These are phyloP conservation scores for Arabis hirsuta DNA, from an alignment of 345 rosid species.

Conservation along the genomic window DNA sequence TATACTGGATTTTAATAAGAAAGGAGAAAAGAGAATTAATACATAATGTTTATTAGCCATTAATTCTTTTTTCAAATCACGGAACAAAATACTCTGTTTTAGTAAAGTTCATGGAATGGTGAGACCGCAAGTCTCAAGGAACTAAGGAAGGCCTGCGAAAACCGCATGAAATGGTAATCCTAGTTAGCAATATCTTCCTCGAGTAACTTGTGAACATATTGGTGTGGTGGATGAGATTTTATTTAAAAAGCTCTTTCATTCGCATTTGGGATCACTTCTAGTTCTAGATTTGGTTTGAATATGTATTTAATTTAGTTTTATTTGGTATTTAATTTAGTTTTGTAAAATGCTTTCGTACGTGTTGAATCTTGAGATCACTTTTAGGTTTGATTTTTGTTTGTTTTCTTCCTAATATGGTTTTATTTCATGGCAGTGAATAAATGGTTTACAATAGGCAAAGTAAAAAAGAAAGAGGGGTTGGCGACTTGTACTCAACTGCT, in stretches of 20 bases:
- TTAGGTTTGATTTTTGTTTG: constrained; percentile 20
- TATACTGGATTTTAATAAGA: not conserved
- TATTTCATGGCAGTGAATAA: constrained; percentile 12
- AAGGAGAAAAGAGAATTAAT: not conserved
- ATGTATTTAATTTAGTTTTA: too few species aligned
- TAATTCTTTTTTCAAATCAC: not conserved
- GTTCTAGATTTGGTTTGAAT: constrained; percentile 42
- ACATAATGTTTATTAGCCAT: not conserved
- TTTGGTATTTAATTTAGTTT: too few species aligned
- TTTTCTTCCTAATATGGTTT: constrained; percentile 15
- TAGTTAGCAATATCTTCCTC: not conserved
- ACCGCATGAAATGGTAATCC: not conserved
- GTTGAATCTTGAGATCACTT: constrained; percentile 10
- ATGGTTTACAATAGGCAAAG: constrained; percentile 11
- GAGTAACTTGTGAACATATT: not conserved
- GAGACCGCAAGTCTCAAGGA: too few species aligned
- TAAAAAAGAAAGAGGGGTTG: constrained; percentile 49
- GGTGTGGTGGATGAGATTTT: constrained; percentile 29
- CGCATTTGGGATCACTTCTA: constrained; percentile 24
- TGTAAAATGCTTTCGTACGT: constrained; percentile 3
- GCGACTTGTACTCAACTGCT: constrained; percentile 73
- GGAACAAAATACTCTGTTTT: not conserved
- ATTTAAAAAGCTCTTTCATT: not conserved
- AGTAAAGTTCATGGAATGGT: not conserved
- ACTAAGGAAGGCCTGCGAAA: too few species aligned